A percentile compares a stretch with the other conserved stretches of the same genome.
These are phyloP conservation scores for Aspergillus intermedius DNA, from an alignment of 2,329 filamentous ascomycete genomes.

Conservation along the genomic window DNA sequence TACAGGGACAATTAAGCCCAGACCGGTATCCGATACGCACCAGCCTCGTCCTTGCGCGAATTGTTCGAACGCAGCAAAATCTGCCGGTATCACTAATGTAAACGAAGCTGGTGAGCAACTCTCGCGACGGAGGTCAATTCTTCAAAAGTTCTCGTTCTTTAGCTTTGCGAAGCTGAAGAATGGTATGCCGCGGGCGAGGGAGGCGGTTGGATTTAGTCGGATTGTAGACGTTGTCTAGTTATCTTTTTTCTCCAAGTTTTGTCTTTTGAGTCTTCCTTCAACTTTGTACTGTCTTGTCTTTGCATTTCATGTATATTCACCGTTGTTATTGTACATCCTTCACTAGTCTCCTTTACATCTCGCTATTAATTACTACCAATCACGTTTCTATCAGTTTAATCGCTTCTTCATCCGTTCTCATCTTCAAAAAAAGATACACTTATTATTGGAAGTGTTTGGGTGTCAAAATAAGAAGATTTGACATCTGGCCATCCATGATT, in stretches of 20 bases:
- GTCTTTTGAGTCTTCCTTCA: too few relatives aligned
- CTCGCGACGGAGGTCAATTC: background rate
- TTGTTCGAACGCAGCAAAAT: background rate
- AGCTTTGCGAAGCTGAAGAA: background rate
- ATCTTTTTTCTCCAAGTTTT: background rate
- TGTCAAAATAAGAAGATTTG: too few relatives aligned
- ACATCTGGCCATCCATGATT: too few relatives aligned
- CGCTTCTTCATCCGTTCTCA: too few relatives aligned
- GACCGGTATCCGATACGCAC: background rate
- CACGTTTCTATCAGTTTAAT: too few relatives aligned
- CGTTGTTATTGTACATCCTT: too few relatives aligned
- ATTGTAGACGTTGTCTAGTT: slow-evolving; percentile 3
- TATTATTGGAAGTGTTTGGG: too few relatives aligned
- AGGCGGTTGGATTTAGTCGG: slow-evolving; percentile 3
- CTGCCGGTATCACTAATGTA: background rate
- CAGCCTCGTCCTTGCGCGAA: background rate
- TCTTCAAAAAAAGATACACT: too few relatives aligned
- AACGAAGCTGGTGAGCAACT: background rate
- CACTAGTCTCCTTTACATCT: too few relatives aligned
- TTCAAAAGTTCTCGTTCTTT: slow-evolving; percentile 3
- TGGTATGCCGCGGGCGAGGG: background rate
- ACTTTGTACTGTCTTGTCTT: too few relatives aligned
- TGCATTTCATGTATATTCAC: too few relatives aligned
- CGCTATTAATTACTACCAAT: too few relatives aligned
- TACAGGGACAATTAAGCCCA: slow-evolving; percentile 8